A percentile compares a stretch with the other conserved stretches of the same genome.
Conservation (phyloP, 73 alveolate genomes). For the Paramecium pentaurelia region DNA sequence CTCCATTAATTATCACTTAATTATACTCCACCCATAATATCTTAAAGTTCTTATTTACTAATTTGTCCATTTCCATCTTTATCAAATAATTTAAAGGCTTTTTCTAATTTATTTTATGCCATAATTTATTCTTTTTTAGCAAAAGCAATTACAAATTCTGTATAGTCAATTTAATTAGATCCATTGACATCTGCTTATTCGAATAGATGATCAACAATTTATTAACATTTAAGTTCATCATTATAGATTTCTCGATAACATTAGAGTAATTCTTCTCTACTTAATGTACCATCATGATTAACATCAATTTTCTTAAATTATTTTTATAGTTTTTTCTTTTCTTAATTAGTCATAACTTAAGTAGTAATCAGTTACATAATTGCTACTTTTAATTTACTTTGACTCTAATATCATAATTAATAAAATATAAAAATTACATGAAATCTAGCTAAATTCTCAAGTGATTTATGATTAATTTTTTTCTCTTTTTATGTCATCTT, state of each 20-base stretch:
- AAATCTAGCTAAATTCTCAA: slow-evolving; percentile 45
- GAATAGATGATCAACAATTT: slow-evolving; percentile 21
- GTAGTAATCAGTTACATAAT: slow-evolving; percentile 54
- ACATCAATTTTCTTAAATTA: slow-evolving; percentile 71
- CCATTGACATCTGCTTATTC: slow-evolving; percentile 2
- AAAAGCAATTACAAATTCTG: slow-evolving; percentile 19
- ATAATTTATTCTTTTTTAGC: background rate
- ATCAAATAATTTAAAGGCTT: slow-evolving; percentile 37
- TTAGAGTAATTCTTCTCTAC: slow-evolving; percentile 69
- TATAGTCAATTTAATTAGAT: slow-evolving; percentile 10
- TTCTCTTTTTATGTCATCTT: slow-evolving; percentile 17
- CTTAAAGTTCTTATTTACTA: slow-evolving; percentile 9
- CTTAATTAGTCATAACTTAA: slow-evolving; percentile 44
- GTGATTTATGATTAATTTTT: background rate
- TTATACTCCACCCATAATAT: slow-evolving; percentile 34
- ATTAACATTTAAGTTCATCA: slow-evolving; percentile 30
- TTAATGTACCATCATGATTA: slow-evolving; percentile 79
- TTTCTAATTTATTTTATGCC: slow-evolving; percentile 29
- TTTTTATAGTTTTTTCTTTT: slow-evolving; percentile 57
- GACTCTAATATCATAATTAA: background rate
- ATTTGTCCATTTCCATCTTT: slow-evolving; percentile 43
- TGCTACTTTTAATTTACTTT: slow-evolving; percentile 49
- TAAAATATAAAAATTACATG: background rate
- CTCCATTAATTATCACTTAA: slow-evolving; percentile 36
- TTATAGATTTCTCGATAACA: slow-evolving; percentile 3